Base-by-base conservation (phyloP, 495 filamentous ascomycete species). In the Neurospora intermedia region DNA sequence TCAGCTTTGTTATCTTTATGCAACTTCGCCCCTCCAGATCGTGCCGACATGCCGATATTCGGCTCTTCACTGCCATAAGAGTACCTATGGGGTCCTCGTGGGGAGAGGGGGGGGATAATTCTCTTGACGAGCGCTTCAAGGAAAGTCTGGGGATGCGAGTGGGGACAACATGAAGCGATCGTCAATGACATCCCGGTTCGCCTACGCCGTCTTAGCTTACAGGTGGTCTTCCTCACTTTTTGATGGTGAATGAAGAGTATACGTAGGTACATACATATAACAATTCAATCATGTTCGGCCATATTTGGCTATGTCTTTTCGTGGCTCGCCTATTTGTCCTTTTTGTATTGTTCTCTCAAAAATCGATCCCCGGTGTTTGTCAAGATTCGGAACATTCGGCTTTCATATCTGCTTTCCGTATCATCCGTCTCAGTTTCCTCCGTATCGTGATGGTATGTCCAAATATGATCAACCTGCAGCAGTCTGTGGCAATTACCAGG, bases 1-100 rank as follows among this genome's bases (percentile, higher is more conserved):
- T 35, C 54, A 16, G 27, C 54, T 66, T 35, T 35, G 16, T 66
- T 27, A 1, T 35, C 27, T 35, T 16, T 3, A 66, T 66, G 23
- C 54, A 3, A 1, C 48, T 59, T 5, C 54, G 4, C 18, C 6
- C 23, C 13, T 38, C 8, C 54, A 1, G 3, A 15, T 15, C 27
- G 54, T 76, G 70, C 73, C 70, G 74, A 69, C 77, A 71, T 71
- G 54, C 73, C 45, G 20, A 70, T 2, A 71, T 70, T 75, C 77
- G 77, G 75, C 73, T 74, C 75, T 76, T 78, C 69, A 70, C 62
- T 71, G 72, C 77, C 73, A 75, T 46, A 66, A 41, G 27, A 69
- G 35, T 41, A 31, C 27, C 27, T 31, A 73, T 69, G 43, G n/a
- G 9, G 20, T 35, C 43, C 71, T 35, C 54, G n/a, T 38, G 27